Evolutionary conservation across 1,284 basidiomycete species (phyloP).

Genomic region (Ustilago nuda): DNA sequence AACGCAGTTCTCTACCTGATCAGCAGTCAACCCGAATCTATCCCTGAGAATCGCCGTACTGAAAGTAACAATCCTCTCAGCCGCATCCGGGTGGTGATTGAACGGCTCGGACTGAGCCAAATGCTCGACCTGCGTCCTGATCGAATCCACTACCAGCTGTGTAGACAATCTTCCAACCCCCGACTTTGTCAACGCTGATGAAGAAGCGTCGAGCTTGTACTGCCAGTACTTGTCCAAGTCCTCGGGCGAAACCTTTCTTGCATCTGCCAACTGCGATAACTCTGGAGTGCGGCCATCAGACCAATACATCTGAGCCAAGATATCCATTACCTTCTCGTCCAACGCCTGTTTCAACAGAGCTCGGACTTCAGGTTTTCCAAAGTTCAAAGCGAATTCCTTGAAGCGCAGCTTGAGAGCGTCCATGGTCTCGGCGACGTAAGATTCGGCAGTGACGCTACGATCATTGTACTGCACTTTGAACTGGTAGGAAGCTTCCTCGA

Average conservation of each 20-base stretch:
- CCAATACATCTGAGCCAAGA: conserved; percentile 98
- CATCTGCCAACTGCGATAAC: conserved; percentile 78
- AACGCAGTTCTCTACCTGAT: conserved; percentile 99
- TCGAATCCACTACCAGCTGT: conserved; percentile 91
- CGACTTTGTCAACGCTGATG: conserved; percentile 91
- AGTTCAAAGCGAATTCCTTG: conserved; percentile 84
- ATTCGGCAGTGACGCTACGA: conserved; percentile 90
- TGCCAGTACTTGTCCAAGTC: conserved; percentile 93
- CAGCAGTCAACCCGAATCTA: conserved; percentile 88
- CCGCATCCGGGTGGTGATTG: conserved; percentile 85
- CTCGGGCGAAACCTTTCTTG: conserved; percentile 76
- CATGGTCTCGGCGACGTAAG: conserved; percentile 96
- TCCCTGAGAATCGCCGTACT: conserved; percentile 91
- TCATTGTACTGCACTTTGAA: conserved; percentile 99
- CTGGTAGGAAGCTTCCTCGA: conserved; percentile 96
- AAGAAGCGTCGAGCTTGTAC: conserved; percentile 93
- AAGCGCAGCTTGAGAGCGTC: conserved; percentile 91
- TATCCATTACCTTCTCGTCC: conserved; percentile 95
- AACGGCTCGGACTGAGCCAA: conserved; percentile 88
- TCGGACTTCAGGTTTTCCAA: conserved; percentile 89
- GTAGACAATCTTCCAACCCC: conserved; percentile 96
- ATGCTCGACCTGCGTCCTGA: conserved; percentile 87
- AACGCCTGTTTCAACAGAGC: conserved; percentile 88
- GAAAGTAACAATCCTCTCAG: conserved; percentile 89
- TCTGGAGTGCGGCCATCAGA: conserved; percentile 84